Percentiles rank a stretch among this genome's conserved stretches.
These are phyloP conservation scores for Sarcodon aspratus DNA, from an alignment of 768 basidiomycete species.

Conservation along the genomic window DNA sequence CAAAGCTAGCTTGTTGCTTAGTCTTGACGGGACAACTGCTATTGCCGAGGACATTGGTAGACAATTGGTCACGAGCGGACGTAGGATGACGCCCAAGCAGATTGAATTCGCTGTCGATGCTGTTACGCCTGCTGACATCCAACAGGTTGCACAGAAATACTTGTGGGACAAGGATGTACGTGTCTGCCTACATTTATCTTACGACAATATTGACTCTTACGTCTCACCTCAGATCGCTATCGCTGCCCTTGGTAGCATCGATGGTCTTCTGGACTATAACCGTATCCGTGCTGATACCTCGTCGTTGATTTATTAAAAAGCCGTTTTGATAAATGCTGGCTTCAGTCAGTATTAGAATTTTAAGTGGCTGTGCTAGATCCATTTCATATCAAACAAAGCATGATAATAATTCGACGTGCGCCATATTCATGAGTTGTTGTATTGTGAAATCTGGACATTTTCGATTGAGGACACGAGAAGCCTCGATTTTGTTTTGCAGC, in stretches of 20 bases:
- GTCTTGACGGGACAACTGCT: conserved; percentile 92
- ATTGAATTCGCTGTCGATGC: conserved; percentile 90
- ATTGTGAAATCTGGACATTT: no score
- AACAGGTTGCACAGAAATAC: conserved; percentile 91
- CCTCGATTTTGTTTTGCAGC: no score
- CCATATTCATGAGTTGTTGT: no score
- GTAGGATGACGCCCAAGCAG: conserved; percentile 82
- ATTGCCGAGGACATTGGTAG: conserved; percentile 98
- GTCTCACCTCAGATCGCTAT: conserved; percentile 49
- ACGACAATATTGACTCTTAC: background rate
- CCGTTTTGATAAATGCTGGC: background rate
- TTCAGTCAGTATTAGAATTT: background rate
- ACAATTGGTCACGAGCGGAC: conserved; percentile 91
- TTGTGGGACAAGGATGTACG: conserved; percentile 92
- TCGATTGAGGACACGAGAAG: no score
- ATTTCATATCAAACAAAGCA: no score
- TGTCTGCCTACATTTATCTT: conserved; percentile 8
- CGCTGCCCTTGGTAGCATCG: conserved; percentile 82
- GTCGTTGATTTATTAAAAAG: conserved; percentile 54
- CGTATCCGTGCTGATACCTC: conserved; percentile 79
- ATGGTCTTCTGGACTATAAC: conserved; percentile 92
- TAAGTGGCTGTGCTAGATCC: background rate
- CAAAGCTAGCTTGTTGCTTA: conserved; percentile 85
- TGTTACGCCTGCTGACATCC: conserved; percentile 81
- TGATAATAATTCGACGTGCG: no score